Conservation (phyloP, 2,329 filamentous ascomycete species). For the Chrysoporthe deuterocubensis region DNA sequence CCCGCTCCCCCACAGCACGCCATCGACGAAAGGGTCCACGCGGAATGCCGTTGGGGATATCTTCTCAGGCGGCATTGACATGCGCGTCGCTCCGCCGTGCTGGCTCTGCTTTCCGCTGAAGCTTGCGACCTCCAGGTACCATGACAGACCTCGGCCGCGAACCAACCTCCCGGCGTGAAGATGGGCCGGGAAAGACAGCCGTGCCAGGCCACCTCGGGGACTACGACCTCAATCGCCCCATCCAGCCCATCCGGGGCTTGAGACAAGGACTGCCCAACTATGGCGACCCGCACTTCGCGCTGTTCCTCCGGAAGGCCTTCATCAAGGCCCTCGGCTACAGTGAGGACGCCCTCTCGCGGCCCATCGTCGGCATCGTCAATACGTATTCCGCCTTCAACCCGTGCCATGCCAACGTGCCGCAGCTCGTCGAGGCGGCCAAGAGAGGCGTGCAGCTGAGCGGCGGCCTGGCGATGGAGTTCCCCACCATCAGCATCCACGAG, state of each 20-base stretch:
- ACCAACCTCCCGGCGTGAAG: background rate
- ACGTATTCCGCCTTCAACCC: constrained; percentile 76
- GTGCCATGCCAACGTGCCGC: constrained; percentile 73
- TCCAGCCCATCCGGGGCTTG: constrained; percentile 56
- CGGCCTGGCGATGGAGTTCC: constrained; percentile 72
- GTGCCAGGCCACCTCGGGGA: constrained; percentile 54
- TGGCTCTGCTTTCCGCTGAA: too few relatives aligned
- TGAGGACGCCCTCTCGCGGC: constrained; percentile 70
- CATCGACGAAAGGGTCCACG: background rate
- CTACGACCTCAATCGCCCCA: constrained; percentile 62
- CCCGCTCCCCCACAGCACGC: constrained; percentile 5
- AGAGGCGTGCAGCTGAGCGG: constrained; percentile 69
- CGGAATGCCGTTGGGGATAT: too few relatives aligned
- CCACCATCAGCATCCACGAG: constrained; percentile 74
- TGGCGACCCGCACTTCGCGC: constrained; percentile 74
- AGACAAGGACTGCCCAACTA: constrained; percentile 70
- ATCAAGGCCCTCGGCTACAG: constrained; percentile 78
- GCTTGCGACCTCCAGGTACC: too few relatives aligned
- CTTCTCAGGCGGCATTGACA: too few relatives aligned
- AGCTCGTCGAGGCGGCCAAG: constrained; percentile 72
- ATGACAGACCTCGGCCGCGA: background rate
- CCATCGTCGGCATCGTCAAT: constrained; percentile 76
- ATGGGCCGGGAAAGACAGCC: constrained; percentile 7
- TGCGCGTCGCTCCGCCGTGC: too few relatives aligned
- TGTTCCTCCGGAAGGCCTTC: constrained; percentile 76